Base-by-base conservation (phyloP, 495 filamentous ascomycete genomes). In the Podospora bellae-mahoneyi region DNA sequence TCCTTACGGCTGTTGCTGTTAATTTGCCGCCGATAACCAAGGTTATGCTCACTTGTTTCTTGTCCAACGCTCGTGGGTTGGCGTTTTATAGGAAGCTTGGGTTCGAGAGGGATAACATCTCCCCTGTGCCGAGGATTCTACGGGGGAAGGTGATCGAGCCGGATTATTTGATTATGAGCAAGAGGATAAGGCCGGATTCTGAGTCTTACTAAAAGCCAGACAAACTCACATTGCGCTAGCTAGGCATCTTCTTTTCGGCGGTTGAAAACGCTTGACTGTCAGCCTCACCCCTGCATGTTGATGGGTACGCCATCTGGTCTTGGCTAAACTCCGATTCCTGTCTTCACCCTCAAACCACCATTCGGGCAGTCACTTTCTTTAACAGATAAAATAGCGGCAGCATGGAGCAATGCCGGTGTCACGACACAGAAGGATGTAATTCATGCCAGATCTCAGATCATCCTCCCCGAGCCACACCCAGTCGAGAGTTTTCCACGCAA, bases 11-110 rank as follows among this genome's bases (percentile, higher is more conserved):
- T 23, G 74, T 84, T 13, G 85, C 79, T 26, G 55, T 62, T 2
- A 82, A 80, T 60, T 78, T 84, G 6, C 79, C 82, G 3, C 81
- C 82, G 0, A 75, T 93, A 62, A 80, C 84, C 68, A 94, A 94
- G 77, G 81, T 87, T 26, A 97, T 97, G 93, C 81, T 97, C 77
- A 95, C 93, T 3, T 90, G 91, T 64, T 96, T 95, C 73, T 77
- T 84, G 63, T 79, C 81, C 9, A 97, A 97, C 79, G 70, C 71
- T 64, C 77, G 72, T 23, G 93, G 85, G 3, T 69, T 84, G 58
- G 67, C 64, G 32, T 93, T 95, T 70, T 97, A 97, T 78, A 75
- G 81, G 68, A 84, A 82, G 75, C 69, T 86, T 27, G 93, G 92
- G 9, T 97, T 89, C 77, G 77, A 68, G 39, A 81, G 82, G 66